Evolutionary conservation across 73 alveolate species (phyloP).

Genomic region (Blepharisma japonicum): DNA sequence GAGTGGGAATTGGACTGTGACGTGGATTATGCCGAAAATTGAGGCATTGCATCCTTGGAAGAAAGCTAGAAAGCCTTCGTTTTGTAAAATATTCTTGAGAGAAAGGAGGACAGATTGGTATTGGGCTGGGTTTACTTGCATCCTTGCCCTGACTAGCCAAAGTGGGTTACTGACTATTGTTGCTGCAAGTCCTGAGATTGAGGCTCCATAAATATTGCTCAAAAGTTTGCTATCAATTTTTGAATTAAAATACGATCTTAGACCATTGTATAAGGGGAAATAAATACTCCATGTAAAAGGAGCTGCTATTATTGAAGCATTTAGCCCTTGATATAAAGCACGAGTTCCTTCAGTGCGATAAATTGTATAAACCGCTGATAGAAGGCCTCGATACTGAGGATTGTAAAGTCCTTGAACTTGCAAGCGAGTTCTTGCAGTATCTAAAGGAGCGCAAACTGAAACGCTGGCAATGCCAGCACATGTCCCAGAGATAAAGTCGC

Average conservation of each 20-base stretch:
- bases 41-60: conserved; percentile 51
- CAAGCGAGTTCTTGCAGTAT: conserved; percentile 19
- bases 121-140: conserved; percentile 44
- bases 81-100: conserved; percentile 16
- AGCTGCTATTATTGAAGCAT: neutral
- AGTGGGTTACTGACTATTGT: conserved; percentile 56
- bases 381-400: neutral
- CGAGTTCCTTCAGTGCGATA: neutral
- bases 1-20: conserved; percentile 49
- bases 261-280: neutral
- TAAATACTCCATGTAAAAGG: conserved; percentile 23
- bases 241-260: neutral
- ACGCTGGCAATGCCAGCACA: neutral
- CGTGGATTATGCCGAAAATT: conserved; percentile 47
- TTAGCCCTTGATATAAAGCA: neutral
- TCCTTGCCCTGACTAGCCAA: conserved; percentile 58
- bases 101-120: conserved; percentile 32
- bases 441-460: conserved; percentile 24
- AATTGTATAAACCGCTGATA: neutral
- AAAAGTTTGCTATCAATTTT: neutral
- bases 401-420: conserved; percentile 24
- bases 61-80: conserved; percentile 53
- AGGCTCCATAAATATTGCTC: conserved; percentile 38
- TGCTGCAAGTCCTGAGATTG: conserved; percentile 39
- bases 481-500: neutral